phyloP scores from a whole-genome alignment of 2,329 filamentous ascomycete genomes.

The Neofusicoccum umdonicola region DNA sequence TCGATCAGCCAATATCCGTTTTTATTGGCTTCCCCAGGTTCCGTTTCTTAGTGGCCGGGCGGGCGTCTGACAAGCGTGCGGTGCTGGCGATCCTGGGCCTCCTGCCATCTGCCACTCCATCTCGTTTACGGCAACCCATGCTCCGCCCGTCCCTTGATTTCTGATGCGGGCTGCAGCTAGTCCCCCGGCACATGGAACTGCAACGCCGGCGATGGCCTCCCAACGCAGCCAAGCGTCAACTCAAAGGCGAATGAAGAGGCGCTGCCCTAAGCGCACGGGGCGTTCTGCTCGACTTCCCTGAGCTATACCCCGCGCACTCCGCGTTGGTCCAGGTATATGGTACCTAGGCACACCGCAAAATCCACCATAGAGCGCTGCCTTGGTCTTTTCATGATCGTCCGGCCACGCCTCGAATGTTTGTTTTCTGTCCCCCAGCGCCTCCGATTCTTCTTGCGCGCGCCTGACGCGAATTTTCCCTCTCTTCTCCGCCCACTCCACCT shows the following conservation, averaged over 20 bases:
- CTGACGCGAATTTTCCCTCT: slow-evolving; percentile 14
- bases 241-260: slow-evolving; percentile 11
- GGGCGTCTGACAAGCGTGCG: slow-evolving; percentile 17
- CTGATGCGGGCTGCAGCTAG: slow-evolving; percentile 16
- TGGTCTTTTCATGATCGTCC: background rate
- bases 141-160: slow-evolving; percentile 17
- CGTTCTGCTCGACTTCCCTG: slow-evolving; percentile 21
- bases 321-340: slow-evolving; percentile 35
- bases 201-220: slow-evolving; percentile 16
- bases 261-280: slow-evolving; percentile 13
- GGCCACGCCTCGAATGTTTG: slow-evolving; percentile 6
- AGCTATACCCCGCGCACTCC: slow-evolving; percentile 35
- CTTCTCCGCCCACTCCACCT: slow-evolving; percentile 1
- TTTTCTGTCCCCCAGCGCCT: slow-evolving; percentile 1
- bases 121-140: slow-evolving; percentile 19
- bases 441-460: background rate
- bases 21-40: slow-evolving; percentile 28
- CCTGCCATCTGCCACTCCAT: slow-evolving; percentile 17
- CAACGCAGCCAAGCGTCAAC: slow-evolving; percentile 18
- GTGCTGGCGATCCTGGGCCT: slow-evolving; percentile 17
- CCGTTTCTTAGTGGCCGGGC: slow-evolving; percentile 13
- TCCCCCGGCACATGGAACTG: slow-evolving; percentile 15
- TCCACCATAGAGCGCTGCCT: slow-evolving; percentile 10
- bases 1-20: slow-evolving; percentile 37
- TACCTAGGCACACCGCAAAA: slow-evolving; percentile 34